Percentiles rank a stretch among this genome's conserved stretches.
Evolutionary conservation across 2,329 filamentous ascomycete genomes (phyloP).

Genomic region (Corinectria fuckeliana): DNA sequence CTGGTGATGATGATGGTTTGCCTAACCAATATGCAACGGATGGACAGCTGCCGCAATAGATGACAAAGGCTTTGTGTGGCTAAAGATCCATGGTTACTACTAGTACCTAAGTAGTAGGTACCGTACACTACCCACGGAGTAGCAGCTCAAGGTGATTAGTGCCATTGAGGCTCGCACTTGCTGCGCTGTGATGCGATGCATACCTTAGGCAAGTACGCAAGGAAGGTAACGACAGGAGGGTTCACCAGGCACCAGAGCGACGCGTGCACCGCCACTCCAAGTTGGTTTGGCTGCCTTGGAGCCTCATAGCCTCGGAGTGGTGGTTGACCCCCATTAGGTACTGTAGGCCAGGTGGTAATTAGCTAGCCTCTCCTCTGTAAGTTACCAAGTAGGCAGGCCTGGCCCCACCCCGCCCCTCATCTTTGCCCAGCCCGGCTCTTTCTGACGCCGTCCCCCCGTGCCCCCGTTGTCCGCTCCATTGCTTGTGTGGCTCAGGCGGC

Average conservation of each 20-base stretch:
- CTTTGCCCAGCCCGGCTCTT: background rate
- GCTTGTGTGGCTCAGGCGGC: background rate
- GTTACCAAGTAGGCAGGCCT: background rate
- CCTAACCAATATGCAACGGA: background rate
- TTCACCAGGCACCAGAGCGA: background rate
- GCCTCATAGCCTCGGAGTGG: slow-evolving; percentile 6
- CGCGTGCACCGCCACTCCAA: slow-evolving; percentile 16
- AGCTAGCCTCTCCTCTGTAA: slow-evolving; percentile 7
- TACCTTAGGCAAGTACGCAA: background rate
- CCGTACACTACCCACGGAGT: background rate
- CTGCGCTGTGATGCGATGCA: background rate
- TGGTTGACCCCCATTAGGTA: too few species aligned
- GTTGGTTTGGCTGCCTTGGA: background rate
- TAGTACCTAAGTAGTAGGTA: too few species aligned
- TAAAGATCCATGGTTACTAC: too few species aligned
- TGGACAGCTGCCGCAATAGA: background rate
- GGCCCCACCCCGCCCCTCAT: background rate
- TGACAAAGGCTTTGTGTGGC: background rate
- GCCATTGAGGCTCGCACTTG: background rate
- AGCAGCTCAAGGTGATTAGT: background rate
- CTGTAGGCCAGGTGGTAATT: slow-evolving; percentile 18
- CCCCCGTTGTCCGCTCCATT: slow-evolving; percentile 2
- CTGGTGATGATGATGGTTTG: background rate
- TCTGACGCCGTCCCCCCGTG: slow-evolving; percentile 8
- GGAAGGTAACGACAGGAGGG: background rate